phyloP scores from a whole-genome alignment of 768 basidiomycete species.

The Rhodotorula babjevae region DNA sequence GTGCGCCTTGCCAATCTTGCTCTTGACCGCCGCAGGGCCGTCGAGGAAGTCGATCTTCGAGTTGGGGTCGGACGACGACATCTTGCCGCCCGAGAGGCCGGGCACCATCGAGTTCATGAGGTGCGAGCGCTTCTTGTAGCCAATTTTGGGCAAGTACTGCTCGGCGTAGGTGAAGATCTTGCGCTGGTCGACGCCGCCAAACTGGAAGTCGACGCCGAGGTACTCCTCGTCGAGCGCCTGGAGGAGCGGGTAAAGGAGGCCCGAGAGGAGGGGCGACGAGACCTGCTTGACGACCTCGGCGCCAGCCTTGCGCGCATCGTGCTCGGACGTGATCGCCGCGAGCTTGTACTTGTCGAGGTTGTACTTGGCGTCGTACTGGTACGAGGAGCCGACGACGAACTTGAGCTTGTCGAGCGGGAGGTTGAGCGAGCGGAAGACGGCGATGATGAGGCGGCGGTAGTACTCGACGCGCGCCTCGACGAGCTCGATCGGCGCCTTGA shows the following conservation, averaged over 20 bases:
- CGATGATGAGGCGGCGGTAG: conserved; percentile 73
- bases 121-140: conserved; percentile 90
- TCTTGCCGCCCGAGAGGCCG: conserved; percentile 62
- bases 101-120: conserved; percentile 95
- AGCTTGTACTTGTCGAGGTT: conserved; percentile 89
- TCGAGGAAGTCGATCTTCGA: conserved; percentile 98
- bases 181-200: conserved; percentile 92
- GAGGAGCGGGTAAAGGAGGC: conserved; percentile 88
- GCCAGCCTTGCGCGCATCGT: conserved; percentile 96
- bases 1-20: conserved; percentile 86
- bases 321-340: conserved; percentile 84
- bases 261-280: conserved; percentile 67
- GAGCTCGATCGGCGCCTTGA: conserved; percentile 90
- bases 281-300: conserved; percentile 98
- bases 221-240: conserved; percentile 98
- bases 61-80: conserved; percentile 96
- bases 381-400: conserved; percentile 84
- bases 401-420: conserved; percentile 78
- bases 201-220: conserved; percentile 92
- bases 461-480: conserved; percentile 82
- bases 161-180: conserved; percentile 99
- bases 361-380: conserved; percentile 87
- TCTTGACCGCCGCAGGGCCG: conserved; percentile 69
- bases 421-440: conserved; percentile 81
- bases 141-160: conserved; percentile 84